phyloP scores from a whole-genome alignment of 1,284 basidiomycete species.

The Ganoderma sp. region DNA sequence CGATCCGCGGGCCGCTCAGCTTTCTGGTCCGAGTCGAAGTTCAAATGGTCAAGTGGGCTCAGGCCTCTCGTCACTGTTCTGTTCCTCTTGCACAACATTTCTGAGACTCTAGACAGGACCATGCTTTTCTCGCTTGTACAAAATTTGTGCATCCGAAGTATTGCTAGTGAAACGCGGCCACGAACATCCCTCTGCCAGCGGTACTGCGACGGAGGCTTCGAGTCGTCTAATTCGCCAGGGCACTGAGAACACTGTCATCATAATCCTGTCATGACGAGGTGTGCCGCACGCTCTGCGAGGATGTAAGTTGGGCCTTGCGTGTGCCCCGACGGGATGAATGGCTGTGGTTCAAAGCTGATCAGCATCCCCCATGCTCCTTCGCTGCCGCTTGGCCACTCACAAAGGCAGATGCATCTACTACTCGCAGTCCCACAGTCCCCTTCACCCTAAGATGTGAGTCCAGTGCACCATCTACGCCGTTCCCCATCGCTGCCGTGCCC shows the following conservation, averaged over 20 bases:
- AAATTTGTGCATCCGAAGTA: too few species aligned
- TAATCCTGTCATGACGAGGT: not conserved
- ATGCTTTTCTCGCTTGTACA: too few species aligned
- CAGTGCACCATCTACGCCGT: slow-evolving; percentile 7
- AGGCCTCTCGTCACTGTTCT: too few species aligned
- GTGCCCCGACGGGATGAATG: slow-evolving; percentile 20
- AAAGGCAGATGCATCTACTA: slow-evolving; percentile 27
- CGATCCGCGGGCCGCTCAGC: not conserved
- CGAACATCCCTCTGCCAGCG: too few species aligned
- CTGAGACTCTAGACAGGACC: too few species aligned
- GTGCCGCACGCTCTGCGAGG: slow-evolving; percentile 19
- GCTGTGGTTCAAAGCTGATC: slow-evolving; percentile 2
- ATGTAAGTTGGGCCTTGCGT: slow-evolving; percentile 21
- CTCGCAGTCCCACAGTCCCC: slow-evolving; percentile 21
- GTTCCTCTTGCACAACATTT: too few species aligned
- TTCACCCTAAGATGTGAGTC: slow-evolving; percentile 19
- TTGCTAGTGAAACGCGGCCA: too few species aligned
- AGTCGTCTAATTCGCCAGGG: too few species aligned
- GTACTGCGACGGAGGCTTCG: too few species aligned
- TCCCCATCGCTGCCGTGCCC: slow-evolving; percentile 37
- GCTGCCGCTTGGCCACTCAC: slow-evolving; percentile 2
- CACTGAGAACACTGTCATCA: not conserved
- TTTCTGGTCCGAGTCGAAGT: too few species aligned
- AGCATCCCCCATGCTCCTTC: not conserved
- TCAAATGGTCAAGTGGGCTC: too few species aligned